Conservation (phyloP, 2,329 filamentous ascomycete species). For the Pseudogymnoascus verrucosus region DNA sequence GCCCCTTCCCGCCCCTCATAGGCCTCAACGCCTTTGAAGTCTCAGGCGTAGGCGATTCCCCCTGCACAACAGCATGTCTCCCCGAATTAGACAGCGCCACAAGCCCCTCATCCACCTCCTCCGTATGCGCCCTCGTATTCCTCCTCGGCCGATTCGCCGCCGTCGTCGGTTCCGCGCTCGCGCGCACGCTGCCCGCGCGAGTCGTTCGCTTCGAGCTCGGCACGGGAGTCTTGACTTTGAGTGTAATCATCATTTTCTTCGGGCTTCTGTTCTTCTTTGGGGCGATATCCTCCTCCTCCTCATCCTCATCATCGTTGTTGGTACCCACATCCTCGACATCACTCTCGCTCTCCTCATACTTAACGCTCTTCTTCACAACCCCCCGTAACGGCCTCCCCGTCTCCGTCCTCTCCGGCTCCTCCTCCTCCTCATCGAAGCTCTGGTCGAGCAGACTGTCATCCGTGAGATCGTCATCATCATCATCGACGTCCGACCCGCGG, state of each 20-base stretch:
- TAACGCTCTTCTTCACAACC: conserved; percentile 37
- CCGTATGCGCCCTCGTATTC: conserved; percentile 26
- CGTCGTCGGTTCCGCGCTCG: conserved; percentile 20
- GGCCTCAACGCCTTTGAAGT: conserved; percentile 29
- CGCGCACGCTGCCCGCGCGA: conserved; percentile 24
- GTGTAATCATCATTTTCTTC: conserved; percentile 20
- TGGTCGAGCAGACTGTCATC: conserved; percentile 42
- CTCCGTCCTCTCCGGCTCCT: conserved; percentile 32
- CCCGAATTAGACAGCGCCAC: conserved; percentile 54
- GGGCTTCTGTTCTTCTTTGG: conserved; percentile 8
- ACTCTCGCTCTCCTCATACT: conserved; percentile 41
- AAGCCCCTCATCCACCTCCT: conserved; percentile 48
- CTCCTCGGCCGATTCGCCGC: conserved; percentile 22
- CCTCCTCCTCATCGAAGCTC: conserved; percentile 39
- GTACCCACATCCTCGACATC: conserved; percentile 23
- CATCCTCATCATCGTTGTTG: neutral
- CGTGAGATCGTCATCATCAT: conserved; percentile 41
- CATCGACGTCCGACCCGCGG: conserved; percentile 53
- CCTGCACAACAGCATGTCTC: conserved; percentile 43
- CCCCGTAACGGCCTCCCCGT: conserved; percentile 43
- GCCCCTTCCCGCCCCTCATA: conserved; percentile 24
- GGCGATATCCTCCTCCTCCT: conserved; percentile 12
- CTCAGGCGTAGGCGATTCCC: conserved; percentile 49
- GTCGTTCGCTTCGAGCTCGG: conserved; percentile 18
- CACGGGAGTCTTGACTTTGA: conserved; percentile 22